A percentile compares a stretch with the other conserved stretches of the same genome.
phyloP scores from a whole-genome alignment of 2,329 filamentous ascomycete genomes.

The Colletotrichum horii region DNA sequence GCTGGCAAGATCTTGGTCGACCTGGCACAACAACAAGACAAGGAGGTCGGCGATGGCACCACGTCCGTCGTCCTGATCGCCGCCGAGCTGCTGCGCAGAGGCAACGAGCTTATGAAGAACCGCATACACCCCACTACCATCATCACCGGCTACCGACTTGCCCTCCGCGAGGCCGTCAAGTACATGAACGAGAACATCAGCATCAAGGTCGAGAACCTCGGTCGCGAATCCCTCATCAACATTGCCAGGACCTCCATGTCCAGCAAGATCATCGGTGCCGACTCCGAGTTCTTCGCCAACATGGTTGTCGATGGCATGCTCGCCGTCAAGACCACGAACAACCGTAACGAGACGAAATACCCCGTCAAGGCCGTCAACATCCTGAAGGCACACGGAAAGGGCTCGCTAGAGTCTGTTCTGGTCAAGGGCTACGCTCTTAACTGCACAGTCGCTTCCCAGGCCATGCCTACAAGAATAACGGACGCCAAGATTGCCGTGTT shows the following conservation, averaged over 20 bases:
- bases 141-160: conserved; percentile 96
- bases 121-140: conserved; percentile 99
- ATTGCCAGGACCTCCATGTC: conserved; percentile 99
- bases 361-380: conserved; percentile 99
- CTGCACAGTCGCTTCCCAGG: conserved; percentile 97
- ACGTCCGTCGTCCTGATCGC: conserved; percentile 98
- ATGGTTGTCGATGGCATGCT: conserved; percentile 98
- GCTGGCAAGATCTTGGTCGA: conserved; percentile 98
- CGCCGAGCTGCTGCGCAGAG: conserved; percentile 89
- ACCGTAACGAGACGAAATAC: conserved; percentile 90
- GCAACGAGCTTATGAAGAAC: conserved; percentile 99
- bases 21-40: conserved; percentile 97
- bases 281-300: conserved; percentile 95
- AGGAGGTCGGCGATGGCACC: conserved; percentile 97
- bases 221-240: conserved; percentile 87
- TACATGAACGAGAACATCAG: conserved; percentile 99
- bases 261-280: conserved; percentile 95
- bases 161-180: conserved; percentile 93
- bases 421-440: conserved; percentile 98
- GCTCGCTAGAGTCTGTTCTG: conserved; percentile 82
- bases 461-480: conserved; percentile 90
- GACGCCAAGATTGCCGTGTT: conserved; percentile 97
- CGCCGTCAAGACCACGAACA: conserved; percentile 92
- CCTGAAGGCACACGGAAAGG: conserved; percentile 97
- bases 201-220: conserved; percentile 91